Evolutionary conservation across 257 asterid genomes (phyloP).

Genomic region (Paulownia fortunei): DNA sequence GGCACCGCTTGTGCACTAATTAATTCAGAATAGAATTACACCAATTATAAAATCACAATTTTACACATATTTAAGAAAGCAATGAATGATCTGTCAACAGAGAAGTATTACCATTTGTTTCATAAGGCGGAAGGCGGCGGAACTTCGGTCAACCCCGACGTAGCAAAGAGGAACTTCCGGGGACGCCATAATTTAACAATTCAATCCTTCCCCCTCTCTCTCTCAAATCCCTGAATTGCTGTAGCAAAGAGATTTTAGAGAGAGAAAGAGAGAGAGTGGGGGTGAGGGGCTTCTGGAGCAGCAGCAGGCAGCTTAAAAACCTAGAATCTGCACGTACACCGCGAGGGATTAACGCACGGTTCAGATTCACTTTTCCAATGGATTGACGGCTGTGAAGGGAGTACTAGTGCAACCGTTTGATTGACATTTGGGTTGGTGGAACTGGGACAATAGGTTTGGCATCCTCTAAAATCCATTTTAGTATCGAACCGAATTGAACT

Average conservation of each 20-base stretch:
- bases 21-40: background rate
- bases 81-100: background rate
- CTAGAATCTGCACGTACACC: conserved; percentile 27
- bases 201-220: conserved; percentile 25
- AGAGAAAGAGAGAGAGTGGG: conserved; percentile 29
- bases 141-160: conserved; percentile 82
- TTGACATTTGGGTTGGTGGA: background rate
- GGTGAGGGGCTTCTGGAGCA: background rate
- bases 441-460: no score
- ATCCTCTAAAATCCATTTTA: no score
- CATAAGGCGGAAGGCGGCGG: conserved; percentile 99
- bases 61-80: background rate
- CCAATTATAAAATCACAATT: background rate
- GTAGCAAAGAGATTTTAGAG: background rate
- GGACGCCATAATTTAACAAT: conserved; percentile 55
- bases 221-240: conserved; percentile 1
- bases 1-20: background rate
- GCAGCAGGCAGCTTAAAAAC: conserved; percentile 31
- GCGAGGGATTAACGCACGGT: conserved; percentile 22
- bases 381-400: conserved; percentile 33
- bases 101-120: conserved; percentile 79
- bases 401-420: background rate
- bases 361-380: conserved; percentile 2
- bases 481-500: no score
- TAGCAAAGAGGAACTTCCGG: conserved; percentile 92